Percentiles rank a stretch among this genome's conserved stretches.
Evolutionary conservation across 257 asterid genomes (phyloP).

Genomic region (Gentiana macrophylla): DNA sequence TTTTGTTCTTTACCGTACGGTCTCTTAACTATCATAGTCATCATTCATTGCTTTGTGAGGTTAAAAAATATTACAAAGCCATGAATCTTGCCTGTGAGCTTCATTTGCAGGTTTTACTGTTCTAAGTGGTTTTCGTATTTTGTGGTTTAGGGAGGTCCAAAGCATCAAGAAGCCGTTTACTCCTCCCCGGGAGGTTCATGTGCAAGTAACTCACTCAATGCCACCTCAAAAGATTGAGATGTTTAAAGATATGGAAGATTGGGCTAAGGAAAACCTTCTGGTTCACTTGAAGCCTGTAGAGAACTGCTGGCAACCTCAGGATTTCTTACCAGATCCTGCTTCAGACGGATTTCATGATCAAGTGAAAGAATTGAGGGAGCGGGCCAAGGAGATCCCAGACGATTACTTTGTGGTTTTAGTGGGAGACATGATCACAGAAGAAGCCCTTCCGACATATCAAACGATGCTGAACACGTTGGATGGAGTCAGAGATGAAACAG

Average conservation of each 20-base stretch:
- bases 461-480: slow-evolving; percentile 79
- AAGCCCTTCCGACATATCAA: slow-evolving; percentile 86
- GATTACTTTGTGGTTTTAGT: slow-evolving; percentile 68
- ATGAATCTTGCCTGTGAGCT: too few relatives aligned
- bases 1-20: too few relatives aligned
- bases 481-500: slow-evolving; percentile 81
- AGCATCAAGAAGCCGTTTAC: slow-evolving; percentile 43
- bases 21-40: too few relatives aligned
- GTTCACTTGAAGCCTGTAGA: slow-evolving; percentile 72
- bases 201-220: slow-evolving; percentile 77
- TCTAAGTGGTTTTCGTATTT: too few relatives aligned
- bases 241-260: slow-evolving; percentile 49
- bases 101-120: too few relatives aligned
- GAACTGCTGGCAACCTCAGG: slow-evolving; percentile 89
- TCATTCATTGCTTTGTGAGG: slow-evolving; percentile 28
- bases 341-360: slow-evolving; percentile 71
- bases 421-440: slow-evolving; percentile 88
- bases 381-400: slow-evolving; percentile 70
- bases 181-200: slow-evolving; percentile 58
- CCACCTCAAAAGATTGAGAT: slow-evolving; percentile 69
- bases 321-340: slow-evolving; percentile 72
- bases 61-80: neutral
- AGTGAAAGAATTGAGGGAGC: slow-evolving; percentile 53
- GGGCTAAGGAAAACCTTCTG: slow-evolving; percentile 61
- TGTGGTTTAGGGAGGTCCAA: slow-evolving; percentile 7